phyloP scores from a whole-genome alignment of 352 stramenopile genomes.

The Phytopythium vexans region DNA sequence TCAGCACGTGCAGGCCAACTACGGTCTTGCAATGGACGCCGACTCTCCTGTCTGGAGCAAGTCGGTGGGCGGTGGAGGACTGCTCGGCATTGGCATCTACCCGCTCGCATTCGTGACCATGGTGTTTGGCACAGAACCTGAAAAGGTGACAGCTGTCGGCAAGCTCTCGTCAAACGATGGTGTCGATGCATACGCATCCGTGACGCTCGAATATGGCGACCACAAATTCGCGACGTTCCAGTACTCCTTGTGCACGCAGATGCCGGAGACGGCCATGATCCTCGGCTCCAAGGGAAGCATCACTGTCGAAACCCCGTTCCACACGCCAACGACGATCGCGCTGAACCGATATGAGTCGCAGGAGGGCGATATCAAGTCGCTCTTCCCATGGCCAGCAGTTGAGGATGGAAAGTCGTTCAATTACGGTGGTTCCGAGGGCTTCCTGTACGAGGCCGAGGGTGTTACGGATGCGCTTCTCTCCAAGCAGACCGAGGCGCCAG shows the following conservation, averaged over 20 bases:
- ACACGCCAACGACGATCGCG: conserved; percentile 52
- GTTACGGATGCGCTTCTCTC: conserved; percentile 57
- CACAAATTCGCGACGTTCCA: conserved; percentile 48
- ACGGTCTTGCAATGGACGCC: conserved; percentile 9
- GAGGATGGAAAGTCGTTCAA: conserved; percentile 46
- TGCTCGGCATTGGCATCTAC: conserved; percentile 83
- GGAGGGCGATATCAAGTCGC: conserved; percentile 22
- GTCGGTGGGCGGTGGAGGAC: conserved; percentile 52
- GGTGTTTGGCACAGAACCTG: conserved; percentile 41
- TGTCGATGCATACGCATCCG: conserved; percentile 51
- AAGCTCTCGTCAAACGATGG: conserved; percentile 41
- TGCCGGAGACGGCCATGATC: conserved; percentile 70
- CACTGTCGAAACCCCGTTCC: conserved; percentile 49
- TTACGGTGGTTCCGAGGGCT: conserved; percentile 46
- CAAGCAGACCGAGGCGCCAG: conserved; percentile 35
- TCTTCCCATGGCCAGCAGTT: conserved; percentile 40
- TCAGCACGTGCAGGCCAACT: conserved; percentile 37
- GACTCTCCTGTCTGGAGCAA: conserved; percentile 66
- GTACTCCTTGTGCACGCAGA: conserved; percentile 54
- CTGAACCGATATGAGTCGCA: conserved; percentile 26
- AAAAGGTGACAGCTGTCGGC: conserved; percentile 42
- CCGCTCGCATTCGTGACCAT: conserved; percentile 71
- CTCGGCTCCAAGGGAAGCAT: conserved; percentile 73
- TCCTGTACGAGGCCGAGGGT: conserved; percentile 77
- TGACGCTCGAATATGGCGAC: conserved; percentile 47